phyloP scores from a whole-genome alignment of 257 asterid genomes.

The Dorcoceras hygrometricum region DNA sequence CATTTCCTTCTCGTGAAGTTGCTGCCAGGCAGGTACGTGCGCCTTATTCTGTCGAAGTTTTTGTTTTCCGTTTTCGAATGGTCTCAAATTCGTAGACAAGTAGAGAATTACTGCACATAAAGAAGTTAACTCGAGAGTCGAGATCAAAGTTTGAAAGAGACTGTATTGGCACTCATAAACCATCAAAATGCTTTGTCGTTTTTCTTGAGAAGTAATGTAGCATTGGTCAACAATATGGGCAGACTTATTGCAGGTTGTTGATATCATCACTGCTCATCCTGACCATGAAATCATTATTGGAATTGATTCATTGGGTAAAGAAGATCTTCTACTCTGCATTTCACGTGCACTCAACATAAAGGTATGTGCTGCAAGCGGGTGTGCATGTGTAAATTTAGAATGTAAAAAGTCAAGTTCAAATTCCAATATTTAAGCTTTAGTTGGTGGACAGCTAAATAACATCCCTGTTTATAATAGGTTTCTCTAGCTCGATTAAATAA shows the following conservation, averaged over 20 bases:
- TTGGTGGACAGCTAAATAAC: neutral
- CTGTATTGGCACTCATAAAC: neutral
- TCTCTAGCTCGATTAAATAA: conserved; percentile 1
- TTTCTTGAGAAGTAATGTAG: conserved; percentile 16
- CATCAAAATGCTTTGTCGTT: conserved; percentile 6
- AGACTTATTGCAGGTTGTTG: conserved; percentile 52
- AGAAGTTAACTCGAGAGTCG: conserved; percentile 16
- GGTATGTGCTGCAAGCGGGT: conserved; percentile 34
- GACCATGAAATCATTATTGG: conserved; percentile 70
- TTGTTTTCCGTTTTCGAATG: conserved; percentile 2
- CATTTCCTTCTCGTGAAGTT: conserved; percentile 72
- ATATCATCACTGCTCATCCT: conserved; percentile 72
- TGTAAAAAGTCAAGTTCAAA: neutral
- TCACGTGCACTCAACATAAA: conserved; percentile 55
- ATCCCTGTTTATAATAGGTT: neutral
- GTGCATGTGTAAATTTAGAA: too few species aligned
- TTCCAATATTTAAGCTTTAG: neutral
- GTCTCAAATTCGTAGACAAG: too few species aligned
- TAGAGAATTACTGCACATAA: neutral
- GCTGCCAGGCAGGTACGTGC: conserved; percentile 70
- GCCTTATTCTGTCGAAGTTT: conserved; percentile 19
- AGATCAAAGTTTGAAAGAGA: conserved; percentile 10
- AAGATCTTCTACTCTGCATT: conserved; percentile 72
- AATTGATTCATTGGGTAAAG: conserved; percentile 81
- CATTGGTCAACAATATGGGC: conserved; percentile 20